Base-by-base conservation (phyloP, 768 basidiomycete genomes). In the Scleroderma citrinum region DNA sequence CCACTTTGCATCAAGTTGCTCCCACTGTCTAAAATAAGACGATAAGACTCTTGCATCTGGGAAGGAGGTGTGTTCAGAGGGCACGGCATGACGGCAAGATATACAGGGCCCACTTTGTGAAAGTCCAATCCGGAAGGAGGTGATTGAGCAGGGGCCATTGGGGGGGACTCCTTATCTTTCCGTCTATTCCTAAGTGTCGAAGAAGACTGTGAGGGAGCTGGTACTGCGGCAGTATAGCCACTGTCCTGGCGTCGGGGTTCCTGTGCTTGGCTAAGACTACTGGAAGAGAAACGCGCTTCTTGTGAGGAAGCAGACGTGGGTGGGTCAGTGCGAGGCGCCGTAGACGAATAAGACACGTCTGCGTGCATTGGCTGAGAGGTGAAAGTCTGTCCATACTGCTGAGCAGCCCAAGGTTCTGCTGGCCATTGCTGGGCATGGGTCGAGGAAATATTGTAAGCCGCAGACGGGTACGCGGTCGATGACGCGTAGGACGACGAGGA, bases 1-100 rank as follows among this genome's bases (percentile, higher is more conserved):
- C 54, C 60, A 14, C 52, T 37, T 13, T 48, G 24, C 47, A 70
- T 44, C 49, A 69, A 59, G 55, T 55, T 62, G 16, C 60, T 63
- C n/a, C 70, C 55, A 45, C 52, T 62, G 53, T 76, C 71, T 52
- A 76, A 61, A 53, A 76, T 67, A 39, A 69, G 48, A 37, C 68
- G 64, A 58, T 76, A 76, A 21, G 73, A 75, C 17, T 76, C 74
- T 47, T 67, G 55, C 49, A 76, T 63, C 74, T 76, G 49, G 48
- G n/a, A 50, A 29, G 49, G 49, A 48, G 43, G 40, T 40, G 49
- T 17, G 34, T 45, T 59, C 46, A 44, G 50, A 56, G 50, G 23
- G 42, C 45, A 53, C 36, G 30, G 46, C 37, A 31, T 36, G 24
- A 50, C 47, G 31, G 6, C 20, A 35, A 39, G 38, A 31, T 36